A percentile compares a stretch with the other conserved stretches of the same genome.
These are phyloP conservation scores for Penicillium maclennaniae DNA, from an alignment of 495 filamentous ascomycete species.

Conservation along the genomic window DNA sequence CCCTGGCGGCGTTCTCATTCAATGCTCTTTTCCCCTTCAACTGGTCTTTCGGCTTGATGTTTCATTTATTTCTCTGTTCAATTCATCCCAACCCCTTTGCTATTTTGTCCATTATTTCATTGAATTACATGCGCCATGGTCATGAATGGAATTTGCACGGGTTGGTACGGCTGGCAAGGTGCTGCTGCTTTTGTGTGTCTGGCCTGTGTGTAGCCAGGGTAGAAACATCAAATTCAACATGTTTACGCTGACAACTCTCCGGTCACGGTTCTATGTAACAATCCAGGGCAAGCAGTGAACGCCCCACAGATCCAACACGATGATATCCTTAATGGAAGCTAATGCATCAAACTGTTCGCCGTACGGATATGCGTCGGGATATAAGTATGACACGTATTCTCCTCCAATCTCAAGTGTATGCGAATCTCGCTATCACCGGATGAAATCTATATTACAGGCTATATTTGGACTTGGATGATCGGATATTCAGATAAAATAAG, in stretches of 20 bases:
- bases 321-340: no score
- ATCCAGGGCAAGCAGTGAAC: no score
- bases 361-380: no score
- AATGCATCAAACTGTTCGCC: no score
- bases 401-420: no score
- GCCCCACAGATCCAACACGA: no score
- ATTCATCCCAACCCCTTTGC: background rate
- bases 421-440: no score
- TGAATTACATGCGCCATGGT: background rate
- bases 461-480: no score
- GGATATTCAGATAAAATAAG: no score
- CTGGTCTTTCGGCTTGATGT: background rate
- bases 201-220: slow-evolving; percentile 6
- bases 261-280: no score
- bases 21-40: background rate
- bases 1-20: background rate
- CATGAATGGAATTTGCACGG: slow-evolving; percentile 4
- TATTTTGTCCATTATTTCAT: background rate
- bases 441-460: no score
- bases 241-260: background rate
- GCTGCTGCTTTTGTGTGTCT: background rate
- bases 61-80: background rate
- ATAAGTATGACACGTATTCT: no score
- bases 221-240: slow-evolving; percentile 15
- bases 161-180: slow-evolving; percentile 1